phyloP scores from a whole-genome alignment of 2,329 filamentous ascomycete species.

The Xylariaceae sp. region DNA sequence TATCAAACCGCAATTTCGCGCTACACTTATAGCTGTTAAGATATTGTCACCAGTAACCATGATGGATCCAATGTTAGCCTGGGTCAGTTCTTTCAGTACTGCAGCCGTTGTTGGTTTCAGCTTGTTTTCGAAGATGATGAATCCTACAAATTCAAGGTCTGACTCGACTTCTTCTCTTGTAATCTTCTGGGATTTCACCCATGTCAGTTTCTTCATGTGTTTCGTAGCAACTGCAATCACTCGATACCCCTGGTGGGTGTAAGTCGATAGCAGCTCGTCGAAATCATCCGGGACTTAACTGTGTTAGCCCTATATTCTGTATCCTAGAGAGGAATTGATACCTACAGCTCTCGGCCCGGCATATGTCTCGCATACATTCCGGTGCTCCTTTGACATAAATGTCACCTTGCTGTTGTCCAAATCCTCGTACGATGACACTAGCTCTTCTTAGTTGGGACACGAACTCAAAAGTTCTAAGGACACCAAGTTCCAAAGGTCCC shows the following conservation, averaged over 20 bases:
- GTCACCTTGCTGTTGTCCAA: slow-evolving; percentile 77
- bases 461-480: slow-evolving; percentile 90
- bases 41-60: slow-evolving; percentile 99
- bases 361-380: slow-evolving; percentile 94
- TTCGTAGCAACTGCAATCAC: slow-evolving; percentile 95
- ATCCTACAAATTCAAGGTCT: slow-evolving; percentile 81
- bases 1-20: slow-evolving; percentile 81
- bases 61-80: slow-evolving; percentile 80
- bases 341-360: slow-evolving; percentile 73
- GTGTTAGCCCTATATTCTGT: slow-evolving; percentile 14
- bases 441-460: slow-evolving; percentile 87
- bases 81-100: slow-evolving; percentile 75
- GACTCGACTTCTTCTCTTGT: slow-evolving; percentile 80
- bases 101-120: slow-evolving; percentile 80
- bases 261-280: slow-evolving; percentile 81
- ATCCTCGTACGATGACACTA: slow-evolving; percentile 87
- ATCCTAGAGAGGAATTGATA: slow-evolving; percentile 15
- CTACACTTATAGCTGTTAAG: slow-evolving; percentile 91
- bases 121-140: slow-evolving; percentile 99
- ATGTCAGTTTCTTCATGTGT: slow-evolving; percentile 80
- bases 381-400: slow-evolving; percentile 96
- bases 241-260: slow-evolving; percentile 93
- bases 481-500: slow-evolving; percentile 75
- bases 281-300: slow-evolving; percentile 73
- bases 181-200: slow-evolving; percentile 95